phyloP scores from a whole-genome alignment of 1,139 yeast species.

The Kluyveromyces sp. region DNA sequence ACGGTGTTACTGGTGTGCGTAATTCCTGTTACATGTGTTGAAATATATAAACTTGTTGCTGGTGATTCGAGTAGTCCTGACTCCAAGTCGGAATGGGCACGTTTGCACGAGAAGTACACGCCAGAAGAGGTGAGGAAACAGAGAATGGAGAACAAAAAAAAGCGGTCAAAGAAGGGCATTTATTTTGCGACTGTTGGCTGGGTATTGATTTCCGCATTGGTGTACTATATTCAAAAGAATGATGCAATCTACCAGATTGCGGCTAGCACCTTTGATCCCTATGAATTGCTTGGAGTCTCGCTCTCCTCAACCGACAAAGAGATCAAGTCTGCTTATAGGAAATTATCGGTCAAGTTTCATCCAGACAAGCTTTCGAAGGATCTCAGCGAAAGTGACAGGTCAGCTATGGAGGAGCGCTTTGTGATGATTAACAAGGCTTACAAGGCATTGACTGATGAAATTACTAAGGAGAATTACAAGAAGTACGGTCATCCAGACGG shows the following conservation, averaged over 20 bases:
- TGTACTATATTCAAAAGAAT: conserved; percentile 40
- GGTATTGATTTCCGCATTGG: conserved; percentile 48
- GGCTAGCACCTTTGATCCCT: conserved; percentile 72
- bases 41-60: conserved; percentile 31
- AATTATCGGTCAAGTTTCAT: conserved; percentile 78
- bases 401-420: conserved; percentile 62
- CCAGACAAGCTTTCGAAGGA: conserved; percentile 84
- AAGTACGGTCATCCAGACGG: conserved; percentile 98
- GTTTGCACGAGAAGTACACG: conserved; percentile 29
- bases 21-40: conserved; percentile 58
- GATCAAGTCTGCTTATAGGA: conserved; percentile 76
- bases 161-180: conserved; percentile 37
- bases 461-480: conserved; percentile 69
- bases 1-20: conserved; percentile 62
- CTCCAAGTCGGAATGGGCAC: conserved; percentile 9
- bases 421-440: conserved; percentile 87
- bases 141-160: conserved; percentile 30
- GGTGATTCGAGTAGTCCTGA: conserved; percentile 10
- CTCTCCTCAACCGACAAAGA: conserved; percentile 66
- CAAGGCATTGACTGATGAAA: conserved; percentile 89
- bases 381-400: conserved; percentile 48
- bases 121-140: conserved; percentile 36
- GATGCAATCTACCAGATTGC: conserved; percentile 37
- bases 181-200: conserved; percentile 57
- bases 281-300: conserved; percentile 71